Base-by-base conservation (phyloP, 163 green algal species). In the Trebouxia gelatinosa region DNA sequence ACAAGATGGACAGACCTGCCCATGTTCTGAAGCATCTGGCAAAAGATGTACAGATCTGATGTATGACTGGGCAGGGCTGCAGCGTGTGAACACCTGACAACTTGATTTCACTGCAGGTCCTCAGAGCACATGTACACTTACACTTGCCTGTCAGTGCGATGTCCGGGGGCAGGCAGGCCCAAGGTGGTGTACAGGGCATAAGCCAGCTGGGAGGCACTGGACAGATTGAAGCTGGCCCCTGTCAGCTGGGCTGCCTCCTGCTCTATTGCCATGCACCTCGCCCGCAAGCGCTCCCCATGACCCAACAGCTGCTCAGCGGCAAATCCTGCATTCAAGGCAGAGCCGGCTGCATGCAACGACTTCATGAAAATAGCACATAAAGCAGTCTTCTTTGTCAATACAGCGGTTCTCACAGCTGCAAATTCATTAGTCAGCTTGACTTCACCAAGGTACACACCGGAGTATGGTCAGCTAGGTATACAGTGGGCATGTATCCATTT, bases 171-270 rank as follows among this genome's bases (percentile, higher is more conserved):
- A 59, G 85, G 79, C 54, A 90, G 80, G 38, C 76, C 50, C 31
- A 92, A 82, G 21, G 81, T 70, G 5, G 75, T 80, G 75, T 90
- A 93, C 75, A 93, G 71, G 54, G 89, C 86, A 11, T 70, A 75
- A 1, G 86, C 82, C 65, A 93, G 79, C 84, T 93, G 89, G 23
- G 58, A 62, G 9, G 80, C 51, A 50, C 72, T 86, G 50, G 70
- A 74, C 7, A 93, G 74, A 78, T 91, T 91, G 82, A 91, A 85
- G 13, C 54, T 38, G n/a, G 65, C 67, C 0, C 85, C 85, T 17
- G 75, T 80, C 17, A 87, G n/a, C 26, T 28, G 23, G 1, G 17
- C 58, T 17, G 77, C 79, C 67, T 84, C 57, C 51, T 65, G 21
- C 70, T 81, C 74, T 1, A 84, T 74, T 26, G 31, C 43, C 0